Conservation (phyloP, 305 asterid genomes). For the Solanum hybrid region DNA sequence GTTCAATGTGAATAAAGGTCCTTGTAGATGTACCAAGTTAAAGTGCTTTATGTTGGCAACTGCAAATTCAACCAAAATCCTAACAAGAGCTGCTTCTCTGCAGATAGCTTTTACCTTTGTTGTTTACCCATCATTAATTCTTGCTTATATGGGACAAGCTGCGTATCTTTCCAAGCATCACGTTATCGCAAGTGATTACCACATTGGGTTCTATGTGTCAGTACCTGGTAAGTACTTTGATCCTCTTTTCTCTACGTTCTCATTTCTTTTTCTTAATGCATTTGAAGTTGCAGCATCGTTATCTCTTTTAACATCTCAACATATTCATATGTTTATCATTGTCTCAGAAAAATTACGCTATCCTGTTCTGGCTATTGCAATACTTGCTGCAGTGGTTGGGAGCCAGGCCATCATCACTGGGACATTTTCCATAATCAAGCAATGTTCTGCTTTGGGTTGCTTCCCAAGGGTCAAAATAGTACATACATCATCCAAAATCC, state of each 20-base stretch:
- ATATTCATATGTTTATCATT: neutral
- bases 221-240: slow-evolving; percentile 56
- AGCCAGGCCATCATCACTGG: slow-evolving; percentile 93
- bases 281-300: neutral
- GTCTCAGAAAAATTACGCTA: slow-evolving; percentile 58
- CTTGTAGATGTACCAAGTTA: neutral
- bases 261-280: neutral
- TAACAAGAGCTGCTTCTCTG: slow-evolving; percentile 8
- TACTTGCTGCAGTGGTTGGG: slow-evolving; percentile 90
- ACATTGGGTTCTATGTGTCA: slow-evolving; percentile 77
- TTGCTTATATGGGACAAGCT: slow-evolving; percentile 97
- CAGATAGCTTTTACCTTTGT: slow-evolving; percentile 82
- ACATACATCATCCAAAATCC: slow-evolving; percentile 76
- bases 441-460: slow-evolving; percentile 80
- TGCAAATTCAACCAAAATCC: neutral
- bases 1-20: neutral
- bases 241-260: neutral
- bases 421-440: slow-evolving; percentile 85
- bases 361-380: slow-evolving; percentile 86
- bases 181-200: slow-evolving; percentile 50
- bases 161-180: slow-evolving; percentile 91
- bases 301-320: neutral
- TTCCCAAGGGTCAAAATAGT: slow-evolving; percentile 68
- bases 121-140: slow-evolving; percentile 84
- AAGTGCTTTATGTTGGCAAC: neutral